phyloP scores from a whole-genome alignment of 257 asterid species.

The Prunella vulgaris region DNA sequence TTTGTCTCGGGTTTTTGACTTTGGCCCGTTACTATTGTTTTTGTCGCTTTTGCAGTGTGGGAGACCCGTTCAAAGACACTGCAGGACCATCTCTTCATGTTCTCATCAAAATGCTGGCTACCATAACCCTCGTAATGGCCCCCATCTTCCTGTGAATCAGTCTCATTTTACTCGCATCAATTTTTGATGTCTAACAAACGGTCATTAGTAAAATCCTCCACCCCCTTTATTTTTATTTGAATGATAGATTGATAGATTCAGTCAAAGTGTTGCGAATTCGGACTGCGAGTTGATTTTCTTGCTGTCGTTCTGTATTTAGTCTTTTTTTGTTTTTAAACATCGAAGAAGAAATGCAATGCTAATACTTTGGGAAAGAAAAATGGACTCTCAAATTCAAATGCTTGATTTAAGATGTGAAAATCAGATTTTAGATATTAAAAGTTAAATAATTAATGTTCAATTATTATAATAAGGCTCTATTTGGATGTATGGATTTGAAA shows the following conservation, averaged over 20 bases:
- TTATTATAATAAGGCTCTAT: no score
- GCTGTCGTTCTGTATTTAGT: conserved; percentile 6
- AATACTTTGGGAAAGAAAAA: not conserved
- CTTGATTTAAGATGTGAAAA: no score
- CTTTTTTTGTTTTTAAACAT: not conserved
- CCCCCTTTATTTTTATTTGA: not conserved
- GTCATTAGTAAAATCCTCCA: conserved; percentile 5
- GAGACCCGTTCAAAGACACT: conserved; percentile 98
- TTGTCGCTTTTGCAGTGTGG: conserved; percentile 54
- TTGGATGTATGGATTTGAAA: no score
- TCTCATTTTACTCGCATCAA: conserved; percentile 14
- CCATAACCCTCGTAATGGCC: conserved; percentile 98
- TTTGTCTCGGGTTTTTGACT: not conserved
- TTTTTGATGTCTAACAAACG: conserved; percentile 17
- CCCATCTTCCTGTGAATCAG: conserved; percentile 72
- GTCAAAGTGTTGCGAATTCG: not conserved
- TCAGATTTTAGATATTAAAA: no score
- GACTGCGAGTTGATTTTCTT: not conserved
- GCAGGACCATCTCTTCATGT: conserved; percentile 99
- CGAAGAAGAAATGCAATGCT: not conserved
- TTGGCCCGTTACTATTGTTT: not conserved
- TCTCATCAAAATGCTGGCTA: conserved; percentile 95
- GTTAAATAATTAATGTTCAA: no score
- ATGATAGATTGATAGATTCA: not conserved
- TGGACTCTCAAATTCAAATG: not conserved